Evolutionary conservation across 441 rosid genomes (phyloP), one percentile per base, ranked within the genome.

Genomic region (Pelargonium exstipulatum): DNA sequence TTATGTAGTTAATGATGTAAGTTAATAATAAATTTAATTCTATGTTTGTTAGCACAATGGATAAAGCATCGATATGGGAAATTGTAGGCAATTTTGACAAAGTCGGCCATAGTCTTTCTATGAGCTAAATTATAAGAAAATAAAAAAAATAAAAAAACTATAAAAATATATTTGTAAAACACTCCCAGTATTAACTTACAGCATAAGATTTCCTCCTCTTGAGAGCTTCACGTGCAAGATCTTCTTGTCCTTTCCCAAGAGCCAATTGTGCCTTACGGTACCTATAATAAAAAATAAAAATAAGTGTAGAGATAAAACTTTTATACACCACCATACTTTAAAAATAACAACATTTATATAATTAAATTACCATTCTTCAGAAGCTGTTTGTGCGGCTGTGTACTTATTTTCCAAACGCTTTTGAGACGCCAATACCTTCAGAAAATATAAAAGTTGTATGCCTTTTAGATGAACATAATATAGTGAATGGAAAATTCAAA

Each of bases 181-280:
- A 24, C 26, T 24, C 26, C 26, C 26, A 24, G 26, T 24, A 24
- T 0, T 24, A 71, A 74, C 96, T 79, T 86, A 95, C 99, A 60
- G 90, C 85, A 85, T 77, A 86, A 68, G 97, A 86, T 79, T 95
- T 95, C 42, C 99, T 81, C 73, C 99, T 86, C 80, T 95, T 95
- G 64, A 95, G 96, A 66, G 97, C 97, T 81, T 91, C 99, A 68
- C 97, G 97, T 69, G 99, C 99, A 74, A 95, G 99, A 87, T 91
- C 95, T 82, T 95, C 99, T 62, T 95, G 92, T 64, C 99, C 99
- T 82, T 87, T 95, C 35, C 88, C 86, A 74, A 95, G 97, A 82
- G 99, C 97, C 72, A 95, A 85, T 72, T 95, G 97, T 70, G 98
- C 99, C 77, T 86, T 90, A n/a, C 91, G 91, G 73, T 95, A 95